phyloP scores from a whole-genome alignment of 352 stramenopile species.

The Phytophthora parvispora region DNA sequence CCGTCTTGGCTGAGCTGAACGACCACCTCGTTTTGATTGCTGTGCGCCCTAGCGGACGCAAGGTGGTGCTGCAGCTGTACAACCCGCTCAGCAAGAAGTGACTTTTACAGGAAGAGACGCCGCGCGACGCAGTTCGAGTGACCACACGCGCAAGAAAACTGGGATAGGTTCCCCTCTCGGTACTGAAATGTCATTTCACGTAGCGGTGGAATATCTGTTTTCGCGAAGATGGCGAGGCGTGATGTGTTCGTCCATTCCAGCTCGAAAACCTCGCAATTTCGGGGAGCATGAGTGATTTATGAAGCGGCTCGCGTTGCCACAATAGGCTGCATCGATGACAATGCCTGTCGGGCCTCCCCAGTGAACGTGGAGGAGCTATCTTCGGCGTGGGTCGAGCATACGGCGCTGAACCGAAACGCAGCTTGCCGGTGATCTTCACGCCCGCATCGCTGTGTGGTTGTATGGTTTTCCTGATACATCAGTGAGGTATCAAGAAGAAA shows the following conservation, averaged over 20 bases:
- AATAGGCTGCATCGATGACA: too few species aligned
- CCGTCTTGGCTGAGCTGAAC: conserved; percentile 86
- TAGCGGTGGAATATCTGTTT: background rate
- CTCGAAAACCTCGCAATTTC: conserved; percentile 2
- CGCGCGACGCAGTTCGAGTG: background rate
- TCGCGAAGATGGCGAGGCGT: background rate
- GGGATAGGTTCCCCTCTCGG: background rate
- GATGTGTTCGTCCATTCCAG: conserved; percentile 3
- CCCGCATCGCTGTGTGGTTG: conserved; percentile 34
- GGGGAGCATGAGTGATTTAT: too few species aligned
- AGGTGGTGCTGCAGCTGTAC: conserved; percentile 84
- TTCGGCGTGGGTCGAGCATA: conserved; percentile 40
- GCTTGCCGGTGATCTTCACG: conserved; percentile 33
- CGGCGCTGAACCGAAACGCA: conserved; percentile 33
- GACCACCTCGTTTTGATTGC: conserved; percentile 77
- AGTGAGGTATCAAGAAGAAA: too few species aligned
- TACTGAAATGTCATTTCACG: background rate
- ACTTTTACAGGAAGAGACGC: conserved; percentile 84
- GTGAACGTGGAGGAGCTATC: too few species aligned
- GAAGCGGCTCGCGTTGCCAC: too few species aligned
- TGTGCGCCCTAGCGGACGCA: conserved; percentile 80
- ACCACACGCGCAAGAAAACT: background rate
- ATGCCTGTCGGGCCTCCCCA: too few species aligned
- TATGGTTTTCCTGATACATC: conserved; percentile 31
- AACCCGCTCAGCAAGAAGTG: conserved; percentile 89